Base-by-base conservation (phyloP, 192 early-diverging fungal species). In the Helicostylum pulchrum region DNA sequence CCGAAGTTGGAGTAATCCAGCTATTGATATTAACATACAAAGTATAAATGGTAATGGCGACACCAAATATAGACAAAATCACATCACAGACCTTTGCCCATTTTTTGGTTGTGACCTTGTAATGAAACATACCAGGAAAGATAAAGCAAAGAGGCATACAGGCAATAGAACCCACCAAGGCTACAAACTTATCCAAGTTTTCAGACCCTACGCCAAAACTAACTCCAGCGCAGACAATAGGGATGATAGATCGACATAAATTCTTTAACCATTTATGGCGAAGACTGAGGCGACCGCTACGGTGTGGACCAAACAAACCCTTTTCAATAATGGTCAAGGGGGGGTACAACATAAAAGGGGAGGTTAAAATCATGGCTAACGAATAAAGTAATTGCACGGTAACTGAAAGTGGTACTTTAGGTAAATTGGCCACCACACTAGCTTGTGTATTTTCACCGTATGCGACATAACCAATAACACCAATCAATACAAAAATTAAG, bases 101-200 rank as follows among this genome's bases (percentile, higher is more conserved):
- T 43, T 71, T 62, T 0, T 73, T 78, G 21, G 71, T 71, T 34
- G 86, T 78, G 7, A 76, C 76, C 64, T 77, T 73, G 65, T 78
- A 86, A 74, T 96, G 92, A 78, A 96, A 90, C 74, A 94, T 71
- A 52, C 85, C 80, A 14, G 93, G 93, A 73, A 92, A 94, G 57
- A 94, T 87, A 49, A 95, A 93, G 45, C 78, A 83, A 54, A 88
- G 71, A 10, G 87, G 87, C 54, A 81, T 79, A 52, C 80, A 88
- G 0, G 89, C 86, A 65, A 91, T 79, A 61, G 85, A 89, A 3
- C 93, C 92, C n/a, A 95, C 88, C 12, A 95, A 80, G 14, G 81
- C 83, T 36, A 95, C 92, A 77, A 92, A 89, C 67, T 91, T 89
- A 74, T 94, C 90, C 15, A 95, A 78, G 62, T 88, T 80, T 31